phyloP scores from a whole-genome alignment of 116 monocot species.

The Thalassia testudinum region DNA sequence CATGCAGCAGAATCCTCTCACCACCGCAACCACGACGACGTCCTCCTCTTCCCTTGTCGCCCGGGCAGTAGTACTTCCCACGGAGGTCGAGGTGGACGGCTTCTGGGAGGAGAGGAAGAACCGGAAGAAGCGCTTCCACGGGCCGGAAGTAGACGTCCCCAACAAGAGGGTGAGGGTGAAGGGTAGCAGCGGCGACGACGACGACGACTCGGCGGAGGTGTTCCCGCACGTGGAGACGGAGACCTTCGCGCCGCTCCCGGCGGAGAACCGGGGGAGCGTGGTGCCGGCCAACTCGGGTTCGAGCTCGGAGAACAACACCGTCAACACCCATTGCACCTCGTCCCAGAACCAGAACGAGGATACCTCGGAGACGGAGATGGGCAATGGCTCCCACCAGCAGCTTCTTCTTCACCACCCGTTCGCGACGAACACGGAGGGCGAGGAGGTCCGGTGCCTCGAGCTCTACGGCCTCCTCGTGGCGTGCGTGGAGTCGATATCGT shows the following conservation, averaged over 20 bases:
- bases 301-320: slow-evolving; percentile 14
- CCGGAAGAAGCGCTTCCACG: too few species aligned
- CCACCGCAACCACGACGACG: slow-evolving; percentile 8
- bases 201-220: slow-evolving; percentile 1
- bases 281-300: slow-evolving; percentile 16
- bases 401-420: neutral
- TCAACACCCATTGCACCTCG: slow-evolving; percentile 8
- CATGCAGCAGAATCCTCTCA: slow-evolving; percentile 14
- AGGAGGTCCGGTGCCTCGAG: slow-evolving; percentile 32
- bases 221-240: slow-evolving; percentile 4
- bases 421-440: neutral
- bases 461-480: slow-evolving; percentile 45
- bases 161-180: slow-evolving; percentile 21
- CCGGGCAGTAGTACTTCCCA: slow-evolving; percentile 5
- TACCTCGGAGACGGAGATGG: neutral
- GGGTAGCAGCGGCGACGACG: neutral
- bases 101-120: slow-evolving; percentile 6
- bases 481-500: slow-evolving; percentile 40
- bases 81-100: slow-evolving; percentile 1
- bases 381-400: neutral
- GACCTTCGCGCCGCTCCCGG: too few species aligned
- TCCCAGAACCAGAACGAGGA: slow-evolving; percentile 7
- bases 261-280: too few species aligned
- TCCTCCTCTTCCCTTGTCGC: slow-evolving; percentile 23
- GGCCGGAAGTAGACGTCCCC: slow-evolving; percentile 2